Evolutionary conservation across 1,284 basidiomycete genomes (phyloP).

Genomic region (Coniferiporia sulphurascens): DNA sequence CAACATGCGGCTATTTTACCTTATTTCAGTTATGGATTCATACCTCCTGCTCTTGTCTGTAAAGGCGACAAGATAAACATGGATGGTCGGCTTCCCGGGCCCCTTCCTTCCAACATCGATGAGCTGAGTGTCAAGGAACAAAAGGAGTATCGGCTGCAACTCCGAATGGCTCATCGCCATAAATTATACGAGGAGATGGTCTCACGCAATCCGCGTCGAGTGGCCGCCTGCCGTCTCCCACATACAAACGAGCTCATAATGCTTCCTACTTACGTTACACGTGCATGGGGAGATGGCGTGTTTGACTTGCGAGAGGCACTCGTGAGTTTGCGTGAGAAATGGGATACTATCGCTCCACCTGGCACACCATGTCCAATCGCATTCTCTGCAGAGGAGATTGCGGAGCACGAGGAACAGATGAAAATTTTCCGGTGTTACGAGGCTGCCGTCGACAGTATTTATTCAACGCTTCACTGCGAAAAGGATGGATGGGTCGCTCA

Average conservation of each 20-base stretch:
- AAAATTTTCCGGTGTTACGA: background rate
- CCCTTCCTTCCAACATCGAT: conserved; percentile 1
- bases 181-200: conserved; percentile 1
- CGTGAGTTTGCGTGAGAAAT: background rate
- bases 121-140: conserved; percentile 1
- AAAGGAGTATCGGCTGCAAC: background rate
- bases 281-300: conserved; percentile 8
- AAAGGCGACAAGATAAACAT: background rate
- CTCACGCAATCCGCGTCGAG: background rate
- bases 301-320: conserved; percentile 6
- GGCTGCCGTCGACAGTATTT: background rate
- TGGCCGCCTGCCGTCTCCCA: background rate
- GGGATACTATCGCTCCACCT: background rate
- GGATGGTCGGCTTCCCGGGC: conserved; percentile 1
- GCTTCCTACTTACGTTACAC: background rate
- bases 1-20: background rate
- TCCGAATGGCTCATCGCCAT: background rate
- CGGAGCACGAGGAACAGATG: background rate
- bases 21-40: conserved; percentile 9
- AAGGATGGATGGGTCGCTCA: background rate
- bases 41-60: background rate
- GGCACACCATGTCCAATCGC: background rate
- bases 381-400: conserved; percentile 1
- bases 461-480: background rate
- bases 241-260: background rate